These are phyloP conservation scores for Cudoniella acicularis DNA, from an alignment of 495 filamentous ascomycete species.

Conservation along the genomic window DNA sequence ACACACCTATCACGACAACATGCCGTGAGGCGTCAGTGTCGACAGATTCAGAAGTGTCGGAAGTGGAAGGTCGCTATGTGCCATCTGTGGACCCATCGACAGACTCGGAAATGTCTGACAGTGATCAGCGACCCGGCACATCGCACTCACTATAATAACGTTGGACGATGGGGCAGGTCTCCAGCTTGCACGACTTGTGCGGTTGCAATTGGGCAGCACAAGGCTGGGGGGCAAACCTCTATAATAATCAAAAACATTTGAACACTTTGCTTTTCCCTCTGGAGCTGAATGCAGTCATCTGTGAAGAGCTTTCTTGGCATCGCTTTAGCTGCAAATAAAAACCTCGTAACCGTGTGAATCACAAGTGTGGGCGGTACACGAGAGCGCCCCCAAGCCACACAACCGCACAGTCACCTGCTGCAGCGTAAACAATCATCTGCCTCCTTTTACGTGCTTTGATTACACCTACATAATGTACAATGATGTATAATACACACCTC, in stretches of 20 bases:
- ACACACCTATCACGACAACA: slow-evolving; percentile 21
- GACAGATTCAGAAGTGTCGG: slow-evolving; percentile 12
- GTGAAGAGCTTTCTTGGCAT: neutral
- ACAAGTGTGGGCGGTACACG: neutral
- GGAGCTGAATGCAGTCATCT: neutral
- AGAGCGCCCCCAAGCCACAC: neutral
- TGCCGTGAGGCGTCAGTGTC: slow-evolving; percentile 18
- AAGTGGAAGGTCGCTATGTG: slow-evolving; percentile 11
- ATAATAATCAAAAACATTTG: neutral
- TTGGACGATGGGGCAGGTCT: slow-evolving; percentile 9
- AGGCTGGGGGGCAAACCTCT: neutral
- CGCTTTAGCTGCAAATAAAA: neutral
- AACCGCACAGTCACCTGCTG: neutral
- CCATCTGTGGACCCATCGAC: slow-evolving; percentile 2
- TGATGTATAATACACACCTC: no score
- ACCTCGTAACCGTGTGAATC: no score
- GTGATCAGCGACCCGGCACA: slow-evolving; percentile 7
- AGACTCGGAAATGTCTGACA: slow-evolving; percentile 18
- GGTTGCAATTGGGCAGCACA: no score
- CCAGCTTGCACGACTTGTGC: no score
- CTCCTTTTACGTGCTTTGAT: no score
- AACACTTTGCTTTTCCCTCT: neutral
- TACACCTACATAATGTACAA: no score
- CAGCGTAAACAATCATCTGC: neutral
- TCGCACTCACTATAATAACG: slow-evolving; percentile 11